phyloP scores from a whole-genome alignment of 2,329 filamentous ascomycete species.

The Zarea fungicola region DNA sequence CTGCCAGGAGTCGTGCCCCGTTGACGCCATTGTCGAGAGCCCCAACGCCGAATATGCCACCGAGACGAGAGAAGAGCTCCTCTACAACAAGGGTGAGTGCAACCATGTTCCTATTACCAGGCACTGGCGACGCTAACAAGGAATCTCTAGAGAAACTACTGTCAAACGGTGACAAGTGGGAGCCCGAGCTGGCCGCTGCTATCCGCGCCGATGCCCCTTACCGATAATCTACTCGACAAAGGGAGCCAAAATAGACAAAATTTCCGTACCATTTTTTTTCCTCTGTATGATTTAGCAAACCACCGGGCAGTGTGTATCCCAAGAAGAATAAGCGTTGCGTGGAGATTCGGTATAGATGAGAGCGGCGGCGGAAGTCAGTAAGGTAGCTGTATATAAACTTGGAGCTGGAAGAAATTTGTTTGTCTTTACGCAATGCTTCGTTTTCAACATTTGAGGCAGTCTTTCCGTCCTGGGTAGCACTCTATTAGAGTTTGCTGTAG shows the following conservation, averaged over 20 bases:
- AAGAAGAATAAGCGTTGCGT: neutral
- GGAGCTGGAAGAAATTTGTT: slow-evolving; percentile 22
- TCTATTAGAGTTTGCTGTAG: too few species aligned
- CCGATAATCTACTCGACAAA: slow-evolving; percentile 48
- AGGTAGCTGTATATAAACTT: slow-evolving; percentile 27
- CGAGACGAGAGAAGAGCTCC: slow-evolving; percentile 77
- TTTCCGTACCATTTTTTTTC: slow-evolving; percentile 1
- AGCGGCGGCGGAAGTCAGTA: slow-evolving; percentile 12
- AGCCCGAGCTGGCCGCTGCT: slow-evolving; percentile 88
- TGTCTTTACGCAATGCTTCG: too few species aligned
- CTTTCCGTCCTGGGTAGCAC: too few species aligned
- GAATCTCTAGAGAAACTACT: slow-evolving; percentile 65
- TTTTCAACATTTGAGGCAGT: too few species aligned
- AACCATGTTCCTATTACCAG: neutral
- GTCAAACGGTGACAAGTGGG: slow-evolving; percentile 92
- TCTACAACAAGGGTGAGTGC: slow-evolving; percentile 81
- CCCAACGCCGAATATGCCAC: slow-evolving; percentile 60
- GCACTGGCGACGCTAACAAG: slow-evolving; percentile 25
- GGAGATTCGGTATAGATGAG: slow-evolving; percentile 1
- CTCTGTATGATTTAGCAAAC: slow-evolving; percentile 13
- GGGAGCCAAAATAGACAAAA: neutral
- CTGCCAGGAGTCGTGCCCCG: slow-evolving; percentile 97
- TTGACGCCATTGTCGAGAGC: slow-evolving; percentile 76
- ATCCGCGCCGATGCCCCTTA: slow-evolving; percentile 93
- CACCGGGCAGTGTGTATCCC: slow-evolving; percentile 3